A percentile compares a stretch with the other conserved stretches of the same genome.
Conservation (phyloP, 345 rosid species). For the Gossypium australe region DNA sequence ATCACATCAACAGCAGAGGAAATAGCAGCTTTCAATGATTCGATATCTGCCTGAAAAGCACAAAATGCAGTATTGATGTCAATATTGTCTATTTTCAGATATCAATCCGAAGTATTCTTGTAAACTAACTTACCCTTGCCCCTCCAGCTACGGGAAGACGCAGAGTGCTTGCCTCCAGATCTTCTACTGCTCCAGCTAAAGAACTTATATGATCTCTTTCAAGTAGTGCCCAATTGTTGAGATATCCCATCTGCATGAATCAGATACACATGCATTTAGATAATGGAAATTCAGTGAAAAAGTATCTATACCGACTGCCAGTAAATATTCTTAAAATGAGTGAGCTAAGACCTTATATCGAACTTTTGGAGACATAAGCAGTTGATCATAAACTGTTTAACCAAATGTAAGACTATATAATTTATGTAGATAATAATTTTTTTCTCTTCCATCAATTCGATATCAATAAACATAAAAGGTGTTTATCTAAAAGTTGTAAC, state of each 20-base stretch:
- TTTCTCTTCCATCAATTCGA: background rate
- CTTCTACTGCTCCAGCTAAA: constrained; percentile 76
- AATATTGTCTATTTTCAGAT: constrained; percentile 15
- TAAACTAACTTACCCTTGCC: constrained; percentile 55
- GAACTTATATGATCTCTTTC: constrained; percentile 76
- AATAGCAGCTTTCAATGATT: constrained; percentile 71
- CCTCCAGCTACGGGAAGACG: constrained; percentile 87
- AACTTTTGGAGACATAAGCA: background rate
- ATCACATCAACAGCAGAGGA: constrained; percentile 88
- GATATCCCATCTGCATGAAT: constrained; percentile 59
- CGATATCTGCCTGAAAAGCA: constrained; percentile 63
- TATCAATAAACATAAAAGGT: background rate
- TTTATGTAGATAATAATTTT: background rate
- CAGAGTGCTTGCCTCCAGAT: constrained; percentile 85
- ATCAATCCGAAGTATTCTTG: background rate
- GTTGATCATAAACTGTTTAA: background rate
- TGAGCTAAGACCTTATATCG: background rate
- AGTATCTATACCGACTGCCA: background rate
- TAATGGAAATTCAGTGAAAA: constrained; percentile 7
- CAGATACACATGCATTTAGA: constrained; percentile 21
- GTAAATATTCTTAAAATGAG: background rate
- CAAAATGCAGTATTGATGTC: constrained; percentile 14
- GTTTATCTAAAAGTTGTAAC: background rate
- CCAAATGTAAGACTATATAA: background rate
- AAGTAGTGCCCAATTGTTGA: constrained; percentile 80